A percentile compares a stretch with the other conserved stretches of the same genome.
Conservation (phyloP, 2,329 filamentous ascomycete species). For the Pyrenochaeta sp. region DNA sequence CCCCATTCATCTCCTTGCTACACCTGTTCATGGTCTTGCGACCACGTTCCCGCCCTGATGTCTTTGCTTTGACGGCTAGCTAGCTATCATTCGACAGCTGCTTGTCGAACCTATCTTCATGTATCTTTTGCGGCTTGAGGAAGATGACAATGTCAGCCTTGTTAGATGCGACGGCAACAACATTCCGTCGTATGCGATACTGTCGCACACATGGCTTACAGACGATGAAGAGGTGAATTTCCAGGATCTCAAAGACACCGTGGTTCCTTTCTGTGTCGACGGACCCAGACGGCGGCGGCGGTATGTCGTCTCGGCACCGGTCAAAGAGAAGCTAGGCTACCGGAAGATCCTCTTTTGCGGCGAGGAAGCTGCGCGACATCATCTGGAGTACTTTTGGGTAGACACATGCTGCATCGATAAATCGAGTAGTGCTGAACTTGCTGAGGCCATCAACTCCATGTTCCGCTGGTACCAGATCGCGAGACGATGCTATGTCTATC, state of each 20-base stretch:
- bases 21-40: too few relatives aligned
- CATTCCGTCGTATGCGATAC: slow-evolving; percentile 12
- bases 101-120: not conserved
- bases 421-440: slow-evolving; percentile 1
- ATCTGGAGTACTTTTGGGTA: slow-evolving; percentile 19
- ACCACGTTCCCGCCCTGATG: too few relatives aligned
- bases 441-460: slow-evolving; percentile 25
- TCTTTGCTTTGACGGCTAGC: too few relatives aligned
- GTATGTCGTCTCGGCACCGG: too few relatives aligned
- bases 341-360: slow-evolving; percentile 24
- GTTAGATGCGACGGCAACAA: not conserved
- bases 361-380: slow-evolving; percentile 16
- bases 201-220: slow-evolving; percentile 12
- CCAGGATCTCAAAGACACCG: not conserved
- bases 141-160: slow-evolving; percentile 2
- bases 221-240: slow-evolving; percentile 11
- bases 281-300: too few relatives aligned
- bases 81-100: not conserved
- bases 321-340: slow-evolving; percentile 8
- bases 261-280: too few relatives aligned
- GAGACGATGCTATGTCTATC: slow-evolving; percentile 24
- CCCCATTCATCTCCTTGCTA: too few relatives aligned
- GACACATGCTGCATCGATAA: slow-evolving; percentile 28
- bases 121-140: slow-evolving; percentile 11
- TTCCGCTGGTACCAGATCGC: slow-evolving; percentile 27